Evolutionary conservation across 2,329 filamentous ascomycete genomes (phyloP).

Genomic region (Talaromyces sp.): DNA sequence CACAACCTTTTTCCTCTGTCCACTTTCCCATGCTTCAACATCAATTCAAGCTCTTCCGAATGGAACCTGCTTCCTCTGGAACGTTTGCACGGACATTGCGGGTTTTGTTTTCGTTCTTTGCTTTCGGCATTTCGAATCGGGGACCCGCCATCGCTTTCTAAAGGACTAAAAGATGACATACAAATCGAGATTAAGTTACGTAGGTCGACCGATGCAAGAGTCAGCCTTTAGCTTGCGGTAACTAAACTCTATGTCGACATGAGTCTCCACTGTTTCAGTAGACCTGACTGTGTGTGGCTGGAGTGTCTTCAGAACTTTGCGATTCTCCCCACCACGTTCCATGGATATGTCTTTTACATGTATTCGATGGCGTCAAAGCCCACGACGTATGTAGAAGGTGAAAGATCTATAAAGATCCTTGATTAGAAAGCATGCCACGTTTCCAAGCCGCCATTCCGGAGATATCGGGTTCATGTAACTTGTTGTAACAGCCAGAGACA

Average conservation of each 20-base stretch:
- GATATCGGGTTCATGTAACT: neutral
- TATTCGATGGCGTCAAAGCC: neutral
- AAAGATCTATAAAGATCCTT: neutral
- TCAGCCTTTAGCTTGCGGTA: slow-evolving; percentile 3
- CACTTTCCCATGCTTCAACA: neutral
- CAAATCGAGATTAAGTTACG: neutral
- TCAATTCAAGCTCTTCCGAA: neutral
- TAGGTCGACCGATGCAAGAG: neutral
- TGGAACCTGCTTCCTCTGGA: neutral
- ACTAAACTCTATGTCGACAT: neutral
- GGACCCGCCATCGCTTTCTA: neutral
- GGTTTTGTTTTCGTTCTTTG: neutral
- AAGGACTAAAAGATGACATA: neutral
- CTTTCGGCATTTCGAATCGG: neutral
- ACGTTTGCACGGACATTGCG: neutral
- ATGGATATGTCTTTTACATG: neutral
- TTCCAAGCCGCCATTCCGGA: neutral
- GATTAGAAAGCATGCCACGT: neutral
- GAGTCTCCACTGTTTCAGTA: neutral
- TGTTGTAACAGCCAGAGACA: neutral
- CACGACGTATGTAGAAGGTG: neutral
- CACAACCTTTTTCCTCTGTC: neutral
- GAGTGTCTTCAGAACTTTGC: neutral
- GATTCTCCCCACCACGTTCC: neutral
- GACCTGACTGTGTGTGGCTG: neutral